Percentiles rank a stretch among this genome's conserved stretches.
phyloP scores from a whole-genome alignment of 139 green algal genomes.

The Haematococcus lacustris region DNA sequence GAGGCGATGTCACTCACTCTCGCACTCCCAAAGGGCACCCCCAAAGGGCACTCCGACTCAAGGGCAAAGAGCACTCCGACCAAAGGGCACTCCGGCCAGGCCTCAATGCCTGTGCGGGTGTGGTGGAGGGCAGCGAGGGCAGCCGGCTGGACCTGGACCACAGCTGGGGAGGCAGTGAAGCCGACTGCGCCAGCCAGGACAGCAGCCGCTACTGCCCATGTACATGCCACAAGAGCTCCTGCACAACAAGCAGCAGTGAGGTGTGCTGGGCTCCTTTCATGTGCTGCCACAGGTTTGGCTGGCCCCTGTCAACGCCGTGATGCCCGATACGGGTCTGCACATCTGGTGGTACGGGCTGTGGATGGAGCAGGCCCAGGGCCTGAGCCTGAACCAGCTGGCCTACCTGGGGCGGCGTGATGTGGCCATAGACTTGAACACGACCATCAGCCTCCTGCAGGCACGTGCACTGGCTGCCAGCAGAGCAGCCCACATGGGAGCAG shows the following conservation, averaged over 20 bases:
- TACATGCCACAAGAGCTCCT: not conserved
- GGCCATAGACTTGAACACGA: no score
- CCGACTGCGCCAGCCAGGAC: not conserved
- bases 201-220: not conserved
- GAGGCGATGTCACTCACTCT: no score
- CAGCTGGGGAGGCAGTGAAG: not conserved
- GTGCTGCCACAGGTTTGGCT: conserved; percentile 28
- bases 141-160: not conserved
- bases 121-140: not conserved
- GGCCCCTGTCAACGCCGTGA: conserved; percentile 31
- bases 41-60: no score
- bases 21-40: no score
- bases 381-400: conserved; percentile 38
- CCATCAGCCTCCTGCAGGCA: no score
- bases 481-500: no score
- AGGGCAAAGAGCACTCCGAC: no score
- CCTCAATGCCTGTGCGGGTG: not conserved
- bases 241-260: not conserved
- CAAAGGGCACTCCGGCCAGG: no score
- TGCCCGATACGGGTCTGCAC: conserved; percentile 26
- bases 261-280: not conserved
- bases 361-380: conserved; percentile 35
- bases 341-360: conserved; percentile 51
- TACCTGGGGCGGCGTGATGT: conserved; percentile 16
- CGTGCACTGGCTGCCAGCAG: no score